Evolutionary conservation across 1,284 basidiomycete species (phyloP).

Genomic region (Fomitopsis schrenkii): DNA sequence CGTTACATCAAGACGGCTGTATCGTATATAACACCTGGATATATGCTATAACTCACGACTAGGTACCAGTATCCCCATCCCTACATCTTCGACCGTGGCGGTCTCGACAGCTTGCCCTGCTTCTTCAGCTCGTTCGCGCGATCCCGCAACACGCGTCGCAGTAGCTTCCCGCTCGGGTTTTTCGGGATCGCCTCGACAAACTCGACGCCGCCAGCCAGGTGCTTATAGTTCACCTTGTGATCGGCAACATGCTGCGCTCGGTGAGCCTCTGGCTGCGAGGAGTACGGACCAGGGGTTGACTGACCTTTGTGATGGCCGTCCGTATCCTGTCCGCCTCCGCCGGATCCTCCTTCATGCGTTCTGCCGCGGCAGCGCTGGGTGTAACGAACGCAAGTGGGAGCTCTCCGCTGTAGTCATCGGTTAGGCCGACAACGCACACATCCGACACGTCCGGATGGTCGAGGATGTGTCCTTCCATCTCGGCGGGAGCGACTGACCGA

Average conservation of each 20-base stretch:
- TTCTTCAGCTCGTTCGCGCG: constrained; percentile 29
- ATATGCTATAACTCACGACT: neutral
- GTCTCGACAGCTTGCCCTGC: constrained; percentile 4
- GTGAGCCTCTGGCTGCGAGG: neutral
- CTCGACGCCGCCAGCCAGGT: constrained; percentile 61
- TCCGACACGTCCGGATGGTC: constrained; percentile 57
- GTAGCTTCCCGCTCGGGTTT: constrained; percentile 68
- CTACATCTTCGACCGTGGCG: constrained; percentile 3
- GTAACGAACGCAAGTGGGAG: constrained; percentile 39
- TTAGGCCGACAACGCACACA: constrained; percentile 65
- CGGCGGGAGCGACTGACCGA: constrained; percentile 34
- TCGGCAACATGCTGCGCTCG: constrained; percentile 59
- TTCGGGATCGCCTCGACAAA: constrained; percentile 69
- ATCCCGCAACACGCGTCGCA: constrained; percentile 53
- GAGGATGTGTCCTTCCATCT: constrained; percentile 52
- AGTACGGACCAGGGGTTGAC: constrained; percentile 32
- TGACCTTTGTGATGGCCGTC: constrained; percentile 30
- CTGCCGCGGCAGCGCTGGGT: constrained; percentile 13
- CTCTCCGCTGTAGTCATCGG: constrained; percentile 75
- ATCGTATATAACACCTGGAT: too few species aligned
- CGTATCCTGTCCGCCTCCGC: constrained; percentile 4
- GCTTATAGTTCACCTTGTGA: constrained; percentile 69
- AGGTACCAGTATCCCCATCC: neutral
- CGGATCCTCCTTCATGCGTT: constrained; percentile 9
- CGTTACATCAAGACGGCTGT: too few species aligned